Evolutionary conservation across 352 stramenopile species (phyloP), one percentile per base, ranked within the genome.

Genomic region (Pythium insidiosum): DNA sequence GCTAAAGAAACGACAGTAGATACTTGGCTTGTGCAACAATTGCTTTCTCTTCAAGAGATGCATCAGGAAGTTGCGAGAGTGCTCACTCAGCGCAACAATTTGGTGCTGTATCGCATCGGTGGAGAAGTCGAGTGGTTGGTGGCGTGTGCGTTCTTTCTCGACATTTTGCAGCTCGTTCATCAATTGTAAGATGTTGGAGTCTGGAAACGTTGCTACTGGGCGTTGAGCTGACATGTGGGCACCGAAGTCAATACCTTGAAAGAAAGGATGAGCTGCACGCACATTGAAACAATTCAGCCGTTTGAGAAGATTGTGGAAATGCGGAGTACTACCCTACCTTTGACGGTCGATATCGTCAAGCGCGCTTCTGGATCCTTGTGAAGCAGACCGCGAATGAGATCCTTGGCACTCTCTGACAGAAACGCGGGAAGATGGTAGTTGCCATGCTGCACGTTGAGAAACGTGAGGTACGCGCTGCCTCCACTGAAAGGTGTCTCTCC

Each of bases 401-500:
- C 67, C 19, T 67, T 70, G 4, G 81, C 72, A 18, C 65, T 48
- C 0, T 73, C 52, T 1, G 78, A 88, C 0, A 94, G 48, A 28
- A 84, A 89, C 6, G 65, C 47, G 4, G 81, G 81, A 15, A 86
- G 12, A 18, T 73, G 33, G 50, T 78, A 80, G 3, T n/a, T 61
- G 24, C 68, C 78, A 13, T 77, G 54, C 60, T 90, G 65, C 13
- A 87, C 64, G 4, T 77, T 79, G 23, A 94, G 54, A 20, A 94
- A 84, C 7, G 75, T 91, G 20, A 91, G 53, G 43, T 94, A 94
- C 4, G 71, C 67, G 36, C 78, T 90, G 2, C 81, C 79, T 9
- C 68, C 79, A 24, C 73, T 73, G 50, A 85, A 94, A 3, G 81
- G 81, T 4, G 78, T 91, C 39, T 91, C 78, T 34, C 81, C 81